These are phyloP conservation scores for Herpetomonas tarakana DNA, from an alignment of 208 protist species.

Conservation along the genomic window DNA sequence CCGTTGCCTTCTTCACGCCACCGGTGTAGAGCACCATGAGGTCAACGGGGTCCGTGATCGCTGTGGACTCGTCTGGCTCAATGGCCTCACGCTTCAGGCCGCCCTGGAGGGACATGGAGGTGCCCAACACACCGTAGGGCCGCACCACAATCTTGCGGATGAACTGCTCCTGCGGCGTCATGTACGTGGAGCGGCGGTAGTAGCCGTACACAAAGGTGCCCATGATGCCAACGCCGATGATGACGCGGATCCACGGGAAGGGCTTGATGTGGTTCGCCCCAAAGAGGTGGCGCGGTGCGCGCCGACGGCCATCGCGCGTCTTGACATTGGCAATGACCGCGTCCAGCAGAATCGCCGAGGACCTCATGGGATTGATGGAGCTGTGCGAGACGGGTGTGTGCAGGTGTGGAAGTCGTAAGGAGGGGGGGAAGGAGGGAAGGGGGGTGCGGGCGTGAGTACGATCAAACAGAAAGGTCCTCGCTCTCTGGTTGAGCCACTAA, in stretches of 20 bases:
- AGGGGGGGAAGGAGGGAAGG: too few species aligned
- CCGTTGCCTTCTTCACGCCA: constrained; percentile 37
- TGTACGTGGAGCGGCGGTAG: constrained; percentile 52
- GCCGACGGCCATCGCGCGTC: constrained; percentile 72
- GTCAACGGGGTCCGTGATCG: constrained; percentile 72
- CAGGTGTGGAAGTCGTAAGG: too few species aligned
- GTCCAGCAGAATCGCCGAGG: background rate
- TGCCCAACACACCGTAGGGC: constrained; percentile 85
- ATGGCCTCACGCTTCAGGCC: constrained; percentile 41
- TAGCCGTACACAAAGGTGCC: constrained; percentile 19
- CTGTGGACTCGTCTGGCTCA: constrained; percentile 55
- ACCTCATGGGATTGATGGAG: too few species aligned
- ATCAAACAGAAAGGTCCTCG: too few species aligned
- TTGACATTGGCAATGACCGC: constrained; percentile 7
- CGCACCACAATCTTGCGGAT: constrained; percentile 66
- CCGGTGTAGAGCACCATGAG: constrained; percentile 63
- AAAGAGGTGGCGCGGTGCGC: constrained; percentile 70
- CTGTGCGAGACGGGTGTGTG: too few species aligned
- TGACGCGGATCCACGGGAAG: constrained; percentile 69
- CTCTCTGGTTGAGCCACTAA: too few species aligned
- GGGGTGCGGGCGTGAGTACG: too few species aligned
- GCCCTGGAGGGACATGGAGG: constrained; percentile 70
- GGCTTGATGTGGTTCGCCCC: constrained; percentile 54
- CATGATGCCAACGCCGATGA: constrained; percentile 45
- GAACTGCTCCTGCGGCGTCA: constrained; percentile 70